Percentiles rank a stretch among this genome's conserved stretches.
phyloP scores from a whole-genome alignment of 371 early-diverging fungal genomes.

The Mortierella sp. region DNA sequence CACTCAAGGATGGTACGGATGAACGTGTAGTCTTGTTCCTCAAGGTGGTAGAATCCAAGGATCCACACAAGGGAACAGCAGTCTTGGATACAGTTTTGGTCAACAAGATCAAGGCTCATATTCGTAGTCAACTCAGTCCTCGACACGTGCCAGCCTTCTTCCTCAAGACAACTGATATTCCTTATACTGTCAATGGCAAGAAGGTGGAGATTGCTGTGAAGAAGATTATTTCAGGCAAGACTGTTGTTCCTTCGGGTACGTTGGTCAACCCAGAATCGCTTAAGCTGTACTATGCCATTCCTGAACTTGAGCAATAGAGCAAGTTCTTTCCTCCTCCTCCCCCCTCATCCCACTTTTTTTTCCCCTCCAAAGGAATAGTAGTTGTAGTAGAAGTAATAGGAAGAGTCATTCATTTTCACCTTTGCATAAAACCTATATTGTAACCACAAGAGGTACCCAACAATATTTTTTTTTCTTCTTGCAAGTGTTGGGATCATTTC shows the following conservation, averaged over 20 bases:
- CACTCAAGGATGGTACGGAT: slow-evolving; percentile 75
- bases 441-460: too few species aligned
- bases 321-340: too few species aligned
- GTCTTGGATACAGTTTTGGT: slow-evolving; percentile 58
- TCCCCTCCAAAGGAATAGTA: too few species aligned
- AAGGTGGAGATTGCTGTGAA: slow-evolving; percentile 98
- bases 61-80: slow-evolving; percentile 27
- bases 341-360: too few species aligned
- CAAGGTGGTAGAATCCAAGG: slow-evolving; percentile 69
- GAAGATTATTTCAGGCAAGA: slow-evolving; percentile 86
- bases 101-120: slow-evolving; percentile 71
- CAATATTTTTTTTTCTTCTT: too few species aligned
- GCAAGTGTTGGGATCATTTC: too few species aligned
- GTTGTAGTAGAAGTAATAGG: too few species aligned
- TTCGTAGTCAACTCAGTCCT: slow-evolving; percentile 88
- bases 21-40: slow-evolving; percentile 94
- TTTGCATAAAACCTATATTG: too few species aligned
- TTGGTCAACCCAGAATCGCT: slow-evolving; percentile 91
- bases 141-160: slow-evolving; percentile 95
- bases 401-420: too few species aligned
- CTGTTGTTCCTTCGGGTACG: slow-evolving; percentile 76
- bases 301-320: slow-evolving; percentile 54
- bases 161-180: slow-evolving; percentile 85
- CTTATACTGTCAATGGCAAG: slow-evolving; percentile 96
- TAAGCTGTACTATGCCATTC: slow-evolving; percentile 77